Base-by-base conservation (phyloP, 768 basidiomycete species). In the Rhodosporidiobolus odoratus region DNA sequence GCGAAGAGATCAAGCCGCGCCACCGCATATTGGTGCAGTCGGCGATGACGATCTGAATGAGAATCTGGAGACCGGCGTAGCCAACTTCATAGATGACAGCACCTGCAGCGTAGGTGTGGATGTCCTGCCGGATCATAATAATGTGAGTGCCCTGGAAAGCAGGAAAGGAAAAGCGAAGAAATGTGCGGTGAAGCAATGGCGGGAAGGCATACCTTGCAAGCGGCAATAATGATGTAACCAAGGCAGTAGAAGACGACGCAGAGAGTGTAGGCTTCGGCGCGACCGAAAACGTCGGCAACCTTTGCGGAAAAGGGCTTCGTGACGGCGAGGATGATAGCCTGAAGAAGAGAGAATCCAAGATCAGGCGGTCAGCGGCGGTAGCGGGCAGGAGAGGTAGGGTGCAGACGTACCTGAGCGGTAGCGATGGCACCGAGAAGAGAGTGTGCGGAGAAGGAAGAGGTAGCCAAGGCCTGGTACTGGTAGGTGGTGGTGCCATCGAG, bases 301-400 rank as follows among this genome's bases (percentile, higher is more conserved):
- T 89, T 89, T 1, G 89, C 88, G 71, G 89, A 85, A 45, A 88
- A 81, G 2, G 89, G 89, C 79, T 89, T 89, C 30, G 82, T 82
- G 54, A 53, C 70, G 37, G 68, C 69, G 30, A 75, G 58, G 70
- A 78, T 35, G 74, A 76, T 65, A 4, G 69, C 81, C 71, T n/a
- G n/a, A n/a, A n/a, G n/a, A n/a, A n/a, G n/a, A n/a, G n/a, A n/a
- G n/a, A n/a, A n/a, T n/a, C 27, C 70, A 74, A 62, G 69, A 75
- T 2, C 66, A 66, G 23, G 48, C 60, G 82, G n/a, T 62, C n/a
- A 34, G 78, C 68, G 83, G 80, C 80, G 65, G 32, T 27, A 30
- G 25, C 15, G 32, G 54, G n/a, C 16, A 23, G 30, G 66, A 30
- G 21, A n/a, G 43, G 25, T n/a, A n/a, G 52, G 52, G 7, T 5